Percentiles rank a stretch among this genome's conserved stretches.
Evolutionary conservation across 208 protist genomes (phyloP).

Genomic region (Trichomonas gallinae): DNA sequence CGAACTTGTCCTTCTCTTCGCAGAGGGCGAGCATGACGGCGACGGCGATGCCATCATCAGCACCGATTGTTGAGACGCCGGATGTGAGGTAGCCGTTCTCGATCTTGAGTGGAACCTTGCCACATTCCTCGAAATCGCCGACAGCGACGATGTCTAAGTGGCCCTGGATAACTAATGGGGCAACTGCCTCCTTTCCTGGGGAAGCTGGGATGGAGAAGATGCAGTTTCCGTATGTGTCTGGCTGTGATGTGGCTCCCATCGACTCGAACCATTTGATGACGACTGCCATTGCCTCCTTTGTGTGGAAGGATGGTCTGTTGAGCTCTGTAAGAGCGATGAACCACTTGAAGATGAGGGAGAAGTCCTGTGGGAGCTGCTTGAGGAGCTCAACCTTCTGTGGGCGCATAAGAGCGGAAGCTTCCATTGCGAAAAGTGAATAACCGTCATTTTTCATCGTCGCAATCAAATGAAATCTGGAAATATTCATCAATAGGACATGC

Average conservation of each 20-base stretch:
- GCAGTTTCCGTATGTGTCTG: not conserved
- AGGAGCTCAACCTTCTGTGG: not conserved
- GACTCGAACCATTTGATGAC: not conserved
- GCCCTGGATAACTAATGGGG: not conserved
- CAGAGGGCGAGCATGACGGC: not conserved
- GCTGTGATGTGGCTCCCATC: not conserved
- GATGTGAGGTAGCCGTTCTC: not conserved
- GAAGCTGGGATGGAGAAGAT: not conserved
- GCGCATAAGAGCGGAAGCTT: not conserved
- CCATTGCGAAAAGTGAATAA: not conserved
- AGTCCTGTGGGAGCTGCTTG: not conserved
- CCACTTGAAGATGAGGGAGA: not conserved
- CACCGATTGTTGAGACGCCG: not conserved
- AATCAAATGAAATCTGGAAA: too few relatives aligned
- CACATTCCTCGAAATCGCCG: not conserved
- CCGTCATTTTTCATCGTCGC: not conserved
- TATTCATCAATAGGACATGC: too few relatives aligned
- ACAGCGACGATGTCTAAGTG: not conserved
- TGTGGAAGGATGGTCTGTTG: not conserved
- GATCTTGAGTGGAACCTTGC: not conserved
- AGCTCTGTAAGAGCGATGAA: not conserved
- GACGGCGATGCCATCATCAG: not conserved
- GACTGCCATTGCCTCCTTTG: not conserved
- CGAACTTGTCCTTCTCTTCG: not conserved
- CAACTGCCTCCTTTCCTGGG: not conserved